Evolutionary conservation across 2,329 filamentous ascomycete genomes (phyloP), one percentile per base, ranked within the genome.

Genomic region (Coleophoma crateriformis): DNA sequence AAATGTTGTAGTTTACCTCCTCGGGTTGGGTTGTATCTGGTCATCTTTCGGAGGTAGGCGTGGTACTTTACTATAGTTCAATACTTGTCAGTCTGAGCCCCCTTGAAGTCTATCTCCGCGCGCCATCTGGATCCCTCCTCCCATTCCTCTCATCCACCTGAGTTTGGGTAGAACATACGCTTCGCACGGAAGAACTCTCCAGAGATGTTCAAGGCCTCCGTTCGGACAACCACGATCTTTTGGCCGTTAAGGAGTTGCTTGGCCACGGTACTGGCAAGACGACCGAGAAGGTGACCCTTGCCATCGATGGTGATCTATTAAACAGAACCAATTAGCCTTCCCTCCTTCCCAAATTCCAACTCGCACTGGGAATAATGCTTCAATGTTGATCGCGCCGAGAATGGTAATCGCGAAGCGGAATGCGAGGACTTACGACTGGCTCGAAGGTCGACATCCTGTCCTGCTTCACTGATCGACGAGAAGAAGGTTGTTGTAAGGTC

Each of bases 161-260:
- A 35, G 15, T 45, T 39, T 48, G 44, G 58, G 50, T 49, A 54
- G 22, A 69, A 96, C 92, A 77, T 96, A 99, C 94, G 88, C 88
- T 99, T 99, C 66, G 92, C 86, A 76, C 94, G 90, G 88, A 99
- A 99, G 89, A 99, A 99, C 83, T 97, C 94, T 80, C 94, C 94
- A 66, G 94, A 99, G 84, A 99, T 99, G 87, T 99, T 99, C 76
- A 99, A 85, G 68, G 90, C 90, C 81, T 99, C 94, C 79, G 88
- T 95, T 82, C 94, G 90, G 74, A 99, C 94, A 67, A 99, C 81
- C 69, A 97, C 92, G 73, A 99, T 95, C 88, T 97, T 97, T 82
- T 97, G 92, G 74, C 92, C 92, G 77, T 86, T 95, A 68, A 97
- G 88, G 71, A 97, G 86, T 83, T 97, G 92, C 88, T 97, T 97